Base-by-base conservation (phyloP, 495 filamentous ascomycete genomes). In the Penicillium robsamsonii region DNA sequence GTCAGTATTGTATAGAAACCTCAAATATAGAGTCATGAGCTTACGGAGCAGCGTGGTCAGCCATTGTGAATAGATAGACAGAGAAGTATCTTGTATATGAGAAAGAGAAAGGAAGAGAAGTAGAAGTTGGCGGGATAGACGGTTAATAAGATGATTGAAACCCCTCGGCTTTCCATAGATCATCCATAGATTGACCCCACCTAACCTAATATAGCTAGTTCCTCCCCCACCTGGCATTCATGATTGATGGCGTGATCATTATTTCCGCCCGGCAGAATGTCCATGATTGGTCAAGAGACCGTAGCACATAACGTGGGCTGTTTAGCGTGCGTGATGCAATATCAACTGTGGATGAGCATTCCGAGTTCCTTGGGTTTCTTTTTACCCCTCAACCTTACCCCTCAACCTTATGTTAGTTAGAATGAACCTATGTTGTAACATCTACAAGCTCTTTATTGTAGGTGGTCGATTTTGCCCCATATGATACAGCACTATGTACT, bases 31-130 rank as follows among this genome's bases (percentile, higher is more conserved):
- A 20, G 38, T 7, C 4, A 53, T 37, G 29, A 33, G 79, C 79
- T 56, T 78, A 82, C 80, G 79, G 79, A 71, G 75, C 57, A 67
- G 72, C 58, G 54, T 72, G 72, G 58, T 75, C 74, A 55, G 80
- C 77, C 80, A 83, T 83, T 75, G 70, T 81, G 67, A 68, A 40
- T 47, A n/a, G 50, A 46, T 48, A 56, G 48, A 44, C 29, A 53
- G 13, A 37, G 33, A n/a, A 13, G 12, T 35, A 33, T 33, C 5
- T 37, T 37, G 33, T 35, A 55, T 35, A 8, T 27, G 35, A 29
- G 35, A 40, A 53, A 37, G 33, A 18, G 49, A 46, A 46, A 55
- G 22, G 50, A 52, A 49, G 53, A 55, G 24, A 15, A 50, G 43
- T 27, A 15, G 5, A n/a, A 15, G n/a, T n/a, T 37, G 47, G 50